phyloP scores from a whole-genome alignment of 352 stramenopile genomes.

The Blastocystis sp. region DNA sequence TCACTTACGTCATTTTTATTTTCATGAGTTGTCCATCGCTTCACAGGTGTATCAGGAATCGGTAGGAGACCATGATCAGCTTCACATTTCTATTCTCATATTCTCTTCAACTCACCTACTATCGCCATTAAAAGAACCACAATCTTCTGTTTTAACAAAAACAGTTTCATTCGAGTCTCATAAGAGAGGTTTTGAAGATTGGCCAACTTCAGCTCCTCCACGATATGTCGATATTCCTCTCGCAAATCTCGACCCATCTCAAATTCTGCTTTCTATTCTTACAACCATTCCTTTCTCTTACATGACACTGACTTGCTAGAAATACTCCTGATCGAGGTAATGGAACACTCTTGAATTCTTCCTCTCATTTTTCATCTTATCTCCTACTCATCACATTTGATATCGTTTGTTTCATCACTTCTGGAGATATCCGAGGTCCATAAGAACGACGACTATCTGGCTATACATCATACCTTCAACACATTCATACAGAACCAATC shows the following conservation, averaged over 20 bases:
- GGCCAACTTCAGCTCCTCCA: not conserved
- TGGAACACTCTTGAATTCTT: not conserved
- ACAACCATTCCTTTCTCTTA: not conserved
- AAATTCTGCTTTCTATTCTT: not conserved
- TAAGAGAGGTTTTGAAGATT: not conserved
- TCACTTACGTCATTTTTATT: not conserved
- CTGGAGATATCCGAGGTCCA: not conserved
- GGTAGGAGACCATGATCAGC: not conserved
- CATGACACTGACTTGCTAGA: not conserved
- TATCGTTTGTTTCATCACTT: not conserved
- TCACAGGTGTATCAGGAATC: not conserved
- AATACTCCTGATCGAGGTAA: not conserved
- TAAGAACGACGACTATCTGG: not conserved
- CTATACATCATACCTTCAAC: not conserved
- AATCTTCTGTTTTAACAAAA: not conserved
- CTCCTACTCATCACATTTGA: not conserved
- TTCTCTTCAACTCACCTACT: not conserved
- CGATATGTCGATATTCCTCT: slow-evolving; percentile 1
- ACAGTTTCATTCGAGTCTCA: not conserved
- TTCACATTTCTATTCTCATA: not conserved
- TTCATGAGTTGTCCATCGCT: slow-evolving; percentile 7
- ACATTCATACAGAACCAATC: not conserved
- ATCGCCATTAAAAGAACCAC: not conserved
- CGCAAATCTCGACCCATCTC: not conserved
- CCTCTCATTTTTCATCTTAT: not conserved